Percentiles rank a stretch among this genome's conserved stretches.
Evolutionary conservation across 2,329 filamentous ascomycete genomes (phyloP).

Genomic region (Penicillium nordicum): DNA sequence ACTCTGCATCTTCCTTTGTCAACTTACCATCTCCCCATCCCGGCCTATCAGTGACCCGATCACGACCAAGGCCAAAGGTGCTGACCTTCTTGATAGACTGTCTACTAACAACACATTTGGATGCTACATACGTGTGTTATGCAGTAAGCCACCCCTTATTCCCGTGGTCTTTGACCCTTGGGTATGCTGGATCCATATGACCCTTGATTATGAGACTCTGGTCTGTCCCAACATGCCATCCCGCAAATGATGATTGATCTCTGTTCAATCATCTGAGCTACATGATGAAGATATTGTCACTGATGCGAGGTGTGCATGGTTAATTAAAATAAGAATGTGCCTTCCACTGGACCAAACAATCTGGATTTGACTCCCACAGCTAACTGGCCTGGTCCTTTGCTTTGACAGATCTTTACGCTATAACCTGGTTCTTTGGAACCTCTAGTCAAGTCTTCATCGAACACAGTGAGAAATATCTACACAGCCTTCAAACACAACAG

Average conservation of each 20-base stretch:
- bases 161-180: neutral
- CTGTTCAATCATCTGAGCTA: neutral
- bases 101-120: neutral
- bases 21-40: neutral
- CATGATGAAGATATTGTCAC: neutral
- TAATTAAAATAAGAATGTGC: neutral
- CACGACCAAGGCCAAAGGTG: too few relatives aligned
- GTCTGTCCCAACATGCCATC: neutral
- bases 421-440: neutral
- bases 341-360: neutral
- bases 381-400: neutral
- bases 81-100: neutral
- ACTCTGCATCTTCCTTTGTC: neutral
- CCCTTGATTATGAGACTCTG: neutral
- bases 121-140: neutral
- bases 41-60: neutral
- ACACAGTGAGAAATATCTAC: neutral
- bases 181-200: too few relatives aligned
- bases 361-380: neutral
- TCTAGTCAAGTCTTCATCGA: neutral
- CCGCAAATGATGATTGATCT: neutral
- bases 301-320: neutral
- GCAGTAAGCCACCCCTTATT: neutral
- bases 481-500: neutral
- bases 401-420: neutral